Conservation (phyloP, 768 basidiomycete genomes). For the Russula brevipes region DNA sequence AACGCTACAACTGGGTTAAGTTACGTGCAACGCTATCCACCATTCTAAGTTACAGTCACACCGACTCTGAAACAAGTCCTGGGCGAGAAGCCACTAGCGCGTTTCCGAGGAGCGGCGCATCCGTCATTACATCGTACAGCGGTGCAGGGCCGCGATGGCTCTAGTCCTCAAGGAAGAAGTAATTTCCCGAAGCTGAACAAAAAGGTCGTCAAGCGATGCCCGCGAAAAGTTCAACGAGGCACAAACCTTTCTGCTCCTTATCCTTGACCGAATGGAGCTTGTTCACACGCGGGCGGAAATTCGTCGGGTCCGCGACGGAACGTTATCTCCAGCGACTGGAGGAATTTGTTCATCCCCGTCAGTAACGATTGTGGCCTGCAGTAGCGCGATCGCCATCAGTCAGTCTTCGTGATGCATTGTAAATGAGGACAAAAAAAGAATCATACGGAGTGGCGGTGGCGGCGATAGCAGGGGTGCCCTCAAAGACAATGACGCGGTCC, state of each 20-base stretch:
- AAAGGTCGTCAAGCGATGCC: conserved; percentile 7
- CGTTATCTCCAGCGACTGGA: conserved; percentile 92
- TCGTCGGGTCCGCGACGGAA: conserved; percentile 97
- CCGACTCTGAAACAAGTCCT: neutral
- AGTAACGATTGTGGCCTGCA: conserved; percentile 88
- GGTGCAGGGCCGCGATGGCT: neutral
- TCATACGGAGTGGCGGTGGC: conserved; percentile 88
- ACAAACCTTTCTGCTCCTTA: conserved; percentile 76
- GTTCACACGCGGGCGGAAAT: conserved; percentile 86
- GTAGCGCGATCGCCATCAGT: neutral
- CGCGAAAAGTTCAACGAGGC: conserved; percentile 9
- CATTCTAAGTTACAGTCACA: neutral
- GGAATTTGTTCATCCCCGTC: conserved; percentile 97
- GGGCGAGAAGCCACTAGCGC: neutral
- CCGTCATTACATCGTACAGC: neutral
- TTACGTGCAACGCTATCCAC: conserved; percentile 7
- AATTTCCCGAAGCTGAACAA: conserved; percentile 65
- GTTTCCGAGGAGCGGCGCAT: neutral
- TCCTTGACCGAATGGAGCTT: conserved; percentile 83
- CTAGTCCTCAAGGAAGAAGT: conserved; percentile 90
- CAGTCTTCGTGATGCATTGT: neutral
- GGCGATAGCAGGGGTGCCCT: conserved; percentile 76
- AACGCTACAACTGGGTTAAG: conserved; percentile 15
- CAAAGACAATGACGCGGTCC: conserved; percentile 92
- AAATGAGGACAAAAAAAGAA: conserved; percentile 21